These are phyloP conservation scores for Aquilaria sinensis DNA, from an alignment of 345 rosid genomes.

Conservation along the genomic window DNA sequence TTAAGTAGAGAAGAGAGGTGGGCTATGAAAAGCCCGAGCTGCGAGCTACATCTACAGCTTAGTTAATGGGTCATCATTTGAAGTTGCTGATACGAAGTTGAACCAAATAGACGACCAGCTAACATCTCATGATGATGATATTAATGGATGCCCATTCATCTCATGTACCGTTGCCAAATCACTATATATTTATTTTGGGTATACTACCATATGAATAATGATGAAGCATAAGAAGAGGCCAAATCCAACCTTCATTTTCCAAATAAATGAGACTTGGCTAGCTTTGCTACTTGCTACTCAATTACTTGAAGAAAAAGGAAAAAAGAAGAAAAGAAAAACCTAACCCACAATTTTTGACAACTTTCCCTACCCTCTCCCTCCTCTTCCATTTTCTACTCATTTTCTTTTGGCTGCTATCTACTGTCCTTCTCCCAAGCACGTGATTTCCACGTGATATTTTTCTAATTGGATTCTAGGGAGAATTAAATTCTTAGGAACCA, in stretches of 20 bases:
- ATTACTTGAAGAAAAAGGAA: conserved; percentile 29
- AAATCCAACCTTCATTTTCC: conserved; percentile 26
- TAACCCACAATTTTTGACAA: conserved; percentile 34
- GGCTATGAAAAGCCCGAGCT: conserved; percentile 9
- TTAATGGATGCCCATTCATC: conserved; percentile 1
- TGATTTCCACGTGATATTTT: conserved; percentile 7
- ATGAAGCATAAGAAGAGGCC: conserved; percentile 23
- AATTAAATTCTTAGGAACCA: too few species aligned
- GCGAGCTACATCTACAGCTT: conserved; percentile 8
- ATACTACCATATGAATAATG: too few species aligned
- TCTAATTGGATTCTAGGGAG: too few species aligned
- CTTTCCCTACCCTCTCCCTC: not conserved
- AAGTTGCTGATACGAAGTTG: conserved; percentile 21
- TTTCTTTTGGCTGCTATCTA: conserved; percentile 12
- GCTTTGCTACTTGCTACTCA: conserved; percentile 23
- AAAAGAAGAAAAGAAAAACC: conserved; percentile 17
- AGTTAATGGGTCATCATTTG: conserved; percentile 22
- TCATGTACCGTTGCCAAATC: too few species aligned
- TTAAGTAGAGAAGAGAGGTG: not conserved
- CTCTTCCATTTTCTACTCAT: conserved; percentile 8
- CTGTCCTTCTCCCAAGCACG: not conserved
- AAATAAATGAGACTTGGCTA: conserved; percentile 23
- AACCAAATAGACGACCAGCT: conserved; percentile 19
- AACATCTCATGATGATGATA: conserved; percentile 17
- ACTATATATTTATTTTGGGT: too few species aligned